Percentiles rank a stretch among this genome's conserved stretches.
Conservation (phyloP, 495 filamentous ascomycete species). For the Penicillium argentinense region DNA sequence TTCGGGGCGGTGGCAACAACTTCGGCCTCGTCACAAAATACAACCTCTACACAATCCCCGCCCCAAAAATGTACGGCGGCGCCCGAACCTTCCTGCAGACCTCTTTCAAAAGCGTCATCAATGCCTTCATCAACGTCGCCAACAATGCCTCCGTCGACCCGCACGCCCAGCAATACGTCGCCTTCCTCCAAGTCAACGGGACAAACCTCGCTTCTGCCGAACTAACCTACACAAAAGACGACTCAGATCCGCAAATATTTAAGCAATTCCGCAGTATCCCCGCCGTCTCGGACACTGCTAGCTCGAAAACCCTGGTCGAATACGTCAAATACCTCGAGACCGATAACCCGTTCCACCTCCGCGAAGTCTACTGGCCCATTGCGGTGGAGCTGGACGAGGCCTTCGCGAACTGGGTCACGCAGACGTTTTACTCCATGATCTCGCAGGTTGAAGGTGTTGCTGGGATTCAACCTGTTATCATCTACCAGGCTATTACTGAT, state of each 20-base stretch:
- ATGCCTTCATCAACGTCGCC: conserved; percentile 39
- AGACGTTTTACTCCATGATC: conserved; percentile 36
- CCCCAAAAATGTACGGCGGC: conserved; percentile 41
- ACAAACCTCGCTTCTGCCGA: conserved; percentile 33
- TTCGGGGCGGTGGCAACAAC: conserved; percentile 52
- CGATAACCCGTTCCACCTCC: conserved; percentile 41
- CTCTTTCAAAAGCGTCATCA: conserved; percentile 33
- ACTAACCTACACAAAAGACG: conserved; percentile 41
- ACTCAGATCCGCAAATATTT: conserved; percentile 41
- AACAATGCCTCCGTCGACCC: conserved; percentile 35
- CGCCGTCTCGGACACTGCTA: conserved; percentile 33
- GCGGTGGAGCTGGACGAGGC: conserved; percentile 36
- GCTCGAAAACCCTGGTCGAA: conserved; percentile 43
- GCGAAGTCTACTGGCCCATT: conserved; percentile 45
- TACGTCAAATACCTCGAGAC: conserved; percentile 43
- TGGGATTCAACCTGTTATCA: conserved; percentile 41
- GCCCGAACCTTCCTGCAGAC: conserved; percentile 41
- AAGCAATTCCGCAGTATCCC: conserved; percentile 39
- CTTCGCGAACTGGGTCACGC: conserved; percentile 33
- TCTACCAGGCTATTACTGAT: conserved; percentile 50
- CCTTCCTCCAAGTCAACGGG: conserved; percentile 34
- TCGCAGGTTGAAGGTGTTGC: conserved; percentile 32
- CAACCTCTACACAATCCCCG: conserved; percentile 38
- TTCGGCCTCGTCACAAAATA: conserved; percentile 53
- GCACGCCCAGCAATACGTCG: conserved; percentile 47